Base-by-base conservation (phyloP, 805 yeast species). In the Candida caryicola region DNA sequence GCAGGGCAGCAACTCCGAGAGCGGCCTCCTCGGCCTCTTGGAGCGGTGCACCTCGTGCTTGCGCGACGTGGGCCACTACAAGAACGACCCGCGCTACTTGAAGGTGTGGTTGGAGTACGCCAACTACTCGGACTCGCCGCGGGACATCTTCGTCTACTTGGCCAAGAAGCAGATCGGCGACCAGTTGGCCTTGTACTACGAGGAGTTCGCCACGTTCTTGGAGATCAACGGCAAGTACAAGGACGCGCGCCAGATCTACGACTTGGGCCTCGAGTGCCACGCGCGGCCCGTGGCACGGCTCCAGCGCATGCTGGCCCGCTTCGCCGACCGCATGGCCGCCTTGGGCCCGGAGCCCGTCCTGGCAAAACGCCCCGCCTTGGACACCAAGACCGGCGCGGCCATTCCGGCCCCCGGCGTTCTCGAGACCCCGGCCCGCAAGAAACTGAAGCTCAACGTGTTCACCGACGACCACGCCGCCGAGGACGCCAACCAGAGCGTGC, bases 91-190 rank as follows among this genome's bases (percentile, higher is more conserved):
- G 1, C 63, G 97, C 33, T 89, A 85, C 53, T 59, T 91, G 34
- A 74, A 72, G 44, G 72, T 89, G 2, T 91, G 99, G 97, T 59
- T 90, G 28, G 80, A 79, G 47, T 89, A 87, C 56, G 77, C 85
- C 6, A 74, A 72, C 17, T 80, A 74, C 51, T 74, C 84, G 1
- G 86, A 82, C 43, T 73, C 82, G 12, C 89, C 90, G 0, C 65
- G 77, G 29, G 90, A 83, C 37, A 69, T 85, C 2, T 89, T 82
- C 56, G 69, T 76, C 4, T 88, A 82, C 52, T 66, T 91, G 60
- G 77, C 81, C 30, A 76, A 81, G 43, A 80, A 82, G 45, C 77
- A 73, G 33, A 85, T 91, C 25, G 98, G 96, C 1, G 55, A 53
- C 23, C 69, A 69, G 28, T 64, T 87, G 35, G 79, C 96, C 0